A percentile compares a stretch with the other conserved stretches of the same genome.
These are phyloP conservation scores for Phyllosticta paracitricarpa DNA, from an alignment of 2,329 filamentous ascomycete genomes.

Conservation along the genomic window DNA sequence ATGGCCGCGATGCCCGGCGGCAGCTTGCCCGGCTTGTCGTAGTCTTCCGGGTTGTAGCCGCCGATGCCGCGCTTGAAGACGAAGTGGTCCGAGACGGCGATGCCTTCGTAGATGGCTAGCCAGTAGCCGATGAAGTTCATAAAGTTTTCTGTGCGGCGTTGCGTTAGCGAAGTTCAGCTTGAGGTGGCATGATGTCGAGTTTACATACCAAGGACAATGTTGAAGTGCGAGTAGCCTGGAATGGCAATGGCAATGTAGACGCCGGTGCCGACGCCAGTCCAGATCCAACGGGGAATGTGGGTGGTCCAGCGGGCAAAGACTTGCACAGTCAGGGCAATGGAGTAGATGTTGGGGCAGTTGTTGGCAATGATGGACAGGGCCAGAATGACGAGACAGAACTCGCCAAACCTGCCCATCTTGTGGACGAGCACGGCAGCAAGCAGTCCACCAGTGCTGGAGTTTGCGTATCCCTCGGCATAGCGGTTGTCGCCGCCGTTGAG, in stretches of 20 bases:
- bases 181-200: neutral
- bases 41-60: conserved; percentile 50
- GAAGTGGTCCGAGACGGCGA: conserved; percentile 57
- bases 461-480: conserved; percentile 46
- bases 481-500: conserved; percentile 44
- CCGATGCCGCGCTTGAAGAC: conserved; percentile 53
- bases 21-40: conserved; percentile 47
- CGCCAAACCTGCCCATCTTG: conserved; percentile 56
- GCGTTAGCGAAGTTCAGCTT: conserved; percentile 38
- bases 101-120: conserved; percentile 62
- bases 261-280: conserved; percentile 52
- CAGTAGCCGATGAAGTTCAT: conserved; percentile 55
- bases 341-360: conserved; percentile 63
- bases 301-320: conserved; percentile 50
- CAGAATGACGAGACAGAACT: conserved; percentile 60
- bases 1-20: conserved; percentile 56
- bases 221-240: conserved; percentile 45
- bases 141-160: conserved; percentile 54
- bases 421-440: conserved; percentile 55
- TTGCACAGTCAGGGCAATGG: conserved; percentile 55
- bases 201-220: conserved; percentile 4
- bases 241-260: conserved; percentile 61
- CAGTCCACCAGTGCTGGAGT: conserved; percentile 55
- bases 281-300: conserved; percentile 56
- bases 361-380: conserved; percentile 59